Conservation (phyloP, 441 rosid genomes). For the Gossypium lobatum region DNA sequence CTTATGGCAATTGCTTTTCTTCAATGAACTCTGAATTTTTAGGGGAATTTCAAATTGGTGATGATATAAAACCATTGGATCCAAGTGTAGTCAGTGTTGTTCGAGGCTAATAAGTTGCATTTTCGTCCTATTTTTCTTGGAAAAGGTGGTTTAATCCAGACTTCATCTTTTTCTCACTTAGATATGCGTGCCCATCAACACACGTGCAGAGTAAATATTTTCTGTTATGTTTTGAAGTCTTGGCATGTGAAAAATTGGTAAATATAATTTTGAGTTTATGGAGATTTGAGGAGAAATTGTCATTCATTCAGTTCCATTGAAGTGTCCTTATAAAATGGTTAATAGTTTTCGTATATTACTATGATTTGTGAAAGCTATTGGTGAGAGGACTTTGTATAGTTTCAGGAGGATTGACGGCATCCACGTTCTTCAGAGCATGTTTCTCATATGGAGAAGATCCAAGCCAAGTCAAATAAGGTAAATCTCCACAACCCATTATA, state of each 20-base stretch:
- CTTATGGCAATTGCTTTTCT: not conserved
- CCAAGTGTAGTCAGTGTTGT: slow-evolving; percentile 52
- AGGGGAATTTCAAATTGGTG: slow-evolving; percentile 38
- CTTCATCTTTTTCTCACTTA: slow-evolving; percentile 5
- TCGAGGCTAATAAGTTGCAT: slow-evolving; percentile 88
- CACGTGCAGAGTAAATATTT: too few relatives aligned
- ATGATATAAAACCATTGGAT: slow-evolving; percentile 29
- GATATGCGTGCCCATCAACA: too few relatives aligned
- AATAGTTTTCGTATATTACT: not conserved
- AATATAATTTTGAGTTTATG: not conserved
- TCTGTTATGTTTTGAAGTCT: not conserved
- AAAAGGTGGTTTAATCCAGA: slow-evolving; percentile 44
- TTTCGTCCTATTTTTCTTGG: slow-evolving; percentile 55
- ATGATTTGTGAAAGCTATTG: slow-evolving; percentile 12
- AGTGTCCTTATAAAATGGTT: not conserved
- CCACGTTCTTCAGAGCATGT: slow-evolving; percentile 64
- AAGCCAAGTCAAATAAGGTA: slow-evolving; percentile 72
- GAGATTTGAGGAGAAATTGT: not conserved
- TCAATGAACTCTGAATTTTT: not conserved
- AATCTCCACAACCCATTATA: not conserved
- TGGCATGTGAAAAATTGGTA: not conserved
- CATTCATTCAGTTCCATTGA: not conserved
- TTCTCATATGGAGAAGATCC: slow-evolving; percentile 81
- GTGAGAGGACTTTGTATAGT: slow-evolving; percentile 4
- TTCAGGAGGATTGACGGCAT: slow-evolving; percentile 48